phyloP scores from a whole-genome alignment of 106 monocot genomes.

The Iris macrosiphon region DNA sequence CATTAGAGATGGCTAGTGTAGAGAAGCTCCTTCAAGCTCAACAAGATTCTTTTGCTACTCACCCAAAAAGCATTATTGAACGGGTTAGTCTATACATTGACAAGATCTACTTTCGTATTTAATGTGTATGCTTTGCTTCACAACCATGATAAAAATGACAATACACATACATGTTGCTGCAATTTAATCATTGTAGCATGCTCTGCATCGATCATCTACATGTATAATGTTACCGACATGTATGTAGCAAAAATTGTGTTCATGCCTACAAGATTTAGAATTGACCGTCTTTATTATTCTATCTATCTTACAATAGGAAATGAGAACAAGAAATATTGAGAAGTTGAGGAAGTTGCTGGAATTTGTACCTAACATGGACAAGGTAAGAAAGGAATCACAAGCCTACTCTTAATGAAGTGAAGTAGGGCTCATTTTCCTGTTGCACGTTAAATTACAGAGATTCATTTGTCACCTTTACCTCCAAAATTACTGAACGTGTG shows the following conservation, averaged over 20 bases:
- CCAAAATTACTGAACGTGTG: too few relatives aligned
- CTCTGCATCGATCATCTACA: too few relatives aligned
- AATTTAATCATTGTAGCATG: too few relatives aligned
- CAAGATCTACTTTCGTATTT: neutral
- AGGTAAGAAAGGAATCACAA: constrained; percentile 17
- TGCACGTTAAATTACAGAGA: too few relatives aligned
- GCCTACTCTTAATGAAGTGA: neutral
- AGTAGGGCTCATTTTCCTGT: neutral
- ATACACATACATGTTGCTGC: too few relatives aligned
- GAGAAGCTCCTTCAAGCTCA: constrained; percentile 55
- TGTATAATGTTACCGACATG: too few relatives aligned
- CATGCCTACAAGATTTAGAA: too few relatives aligned
- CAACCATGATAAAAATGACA: too few relatives aligned
- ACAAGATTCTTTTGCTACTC: constrained; percentile 44
- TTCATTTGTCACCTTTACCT: too few relatives aligned
- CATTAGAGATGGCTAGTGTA: constrained; percentile 44
- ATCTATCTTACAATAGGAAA: too few relatives aligned
- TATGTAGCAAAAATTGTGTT: too few relatives aligned
- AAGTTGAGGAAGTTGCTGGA: constrained; percentile 34
- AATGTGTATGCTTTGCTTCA: neutral
- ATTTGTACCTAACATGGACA: constrained; percentile 38
- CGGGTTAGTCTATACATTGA: constrained; percentile 15
- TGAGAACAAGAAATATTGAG: constrained; percentile 39
- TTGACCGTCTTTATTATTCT: too few relatives aligned
- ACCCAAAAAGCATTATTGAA: constrained; percentile 39